phyloP scores from a whole-genome alignment of 2,329 filamentous ascomycete genomes.

The Lachnellula arida region DNA sequence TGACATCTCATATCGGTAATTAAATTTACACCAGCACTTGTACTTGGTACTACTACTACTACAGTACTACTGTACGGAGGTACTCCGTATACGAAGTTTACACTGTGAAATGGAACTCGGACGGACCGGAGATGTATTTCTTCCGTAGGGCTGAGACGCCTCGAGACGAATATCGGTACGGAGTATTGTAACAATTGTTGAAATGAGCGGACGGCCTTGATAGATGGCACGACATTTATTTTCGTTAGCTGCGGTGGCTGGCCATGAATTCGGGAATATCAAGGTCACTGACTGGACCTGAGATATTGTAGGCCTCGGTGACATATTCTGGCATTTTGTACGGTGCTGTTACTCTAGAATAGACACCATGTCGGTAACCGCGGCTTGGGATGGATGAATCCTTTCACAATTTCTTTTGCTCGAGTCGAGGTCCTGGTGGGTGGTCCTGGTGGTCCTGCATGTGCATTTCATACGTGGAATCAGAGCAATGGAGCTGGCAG shows the following conservation, averaged over 20 bases:
- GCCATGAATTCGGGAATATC: too few relatives aligned
- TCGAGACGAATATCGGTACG: neutral
- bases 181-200: neutral
- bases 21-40: neutral
- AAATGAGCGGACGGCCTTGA: neutral
- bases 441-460: neutral
- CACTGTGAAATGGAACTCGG: neutral
- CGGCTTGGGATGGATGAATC: constrained; percentile 1
- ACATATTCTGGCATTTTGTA: neutral
- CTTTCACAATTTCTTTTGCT: neutral
- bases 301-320: neutral
- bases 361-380: constrained; percentile 1
- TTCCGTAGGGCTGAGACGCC: constrained; percentile 10
- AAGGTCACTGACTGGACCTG: too few relatives aligned
- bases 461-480: neutral
- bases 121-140: neutral
- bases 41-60: neutral
- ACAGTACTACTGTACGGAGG: too few relatives aligned
- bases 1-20: neutral
- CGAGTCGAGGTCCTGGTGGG: too few relatives aligned
- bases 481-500: neutral
- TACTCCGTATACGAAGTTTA: neutral
- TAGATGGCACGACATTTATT: neutral
- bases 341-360: neutral
- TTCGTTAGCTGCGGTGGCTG: neutral